Percentiles rank a stretch among this genome's conserved stretches.
These are phyloP conservation scores for Stentor roeselii DNA, from an alignment of 73 alveolate species.

Conservation along the genomic window DNA sequence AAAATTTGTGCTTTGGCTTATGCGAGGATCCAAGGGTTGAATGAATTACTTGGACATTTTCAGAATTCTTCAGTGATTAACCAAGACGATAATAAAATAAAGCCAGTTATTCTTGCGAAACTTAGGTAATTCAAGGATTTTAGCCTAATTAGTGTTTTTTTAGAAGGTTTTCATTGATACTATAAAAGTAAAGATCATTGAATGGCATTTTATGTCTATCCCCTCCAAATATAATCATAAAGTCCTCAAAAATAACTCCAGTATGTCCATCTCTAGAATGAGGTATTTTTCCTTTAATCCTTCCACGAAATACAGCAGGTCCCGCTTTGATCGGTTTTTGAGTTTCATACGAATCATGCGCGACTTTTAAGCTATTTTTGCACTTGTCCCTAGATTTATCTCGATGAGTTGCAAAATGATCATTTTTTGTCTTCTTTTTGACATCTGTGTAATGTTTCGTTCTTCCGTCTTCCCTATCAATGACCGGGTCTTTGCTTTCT, in stretches of 20 bases:
- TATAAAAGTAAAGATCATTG: slow-evolving; percentile 57
- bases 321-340: not conserved
- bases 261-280: slow-evolving; percentile 90
- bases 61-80: not conserved
- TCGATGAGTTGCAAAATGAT: not conserved
- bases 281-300: slow-evolving; percentile 66
- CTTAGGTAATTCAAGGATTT: no score
- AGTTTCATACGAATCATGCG: not conserved
- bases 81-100: not conserved
- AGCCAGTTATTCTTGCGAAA: not conserved
- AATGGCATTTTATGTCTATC: slow-evolving; percentile 85
- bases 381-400: not conserved
- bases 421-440: not conserved
- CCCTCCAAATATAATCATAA: slow-evolving; percentile 80
- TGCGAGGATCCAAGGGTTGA: not conserved
- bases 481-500: not conserved
- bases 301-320: not conserved
- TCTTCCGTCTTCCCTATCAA: not conserved
- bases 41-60: not conserved
- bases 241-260: slow-evolving; percentile 45
- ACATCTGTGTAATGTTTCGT: not conserved
- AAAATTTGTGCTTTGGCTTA: slow-evolving; percentile 27
- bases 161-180: not conserved
- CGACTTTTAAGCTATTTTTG: no score
- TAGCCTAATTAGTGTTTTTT: not conserved